Evolutionary conservation across 352 stramenopile genomes (phyloP), one percentile per base, ranked within the genome.

Genomic region (Phytopythium vexans): DNA sequence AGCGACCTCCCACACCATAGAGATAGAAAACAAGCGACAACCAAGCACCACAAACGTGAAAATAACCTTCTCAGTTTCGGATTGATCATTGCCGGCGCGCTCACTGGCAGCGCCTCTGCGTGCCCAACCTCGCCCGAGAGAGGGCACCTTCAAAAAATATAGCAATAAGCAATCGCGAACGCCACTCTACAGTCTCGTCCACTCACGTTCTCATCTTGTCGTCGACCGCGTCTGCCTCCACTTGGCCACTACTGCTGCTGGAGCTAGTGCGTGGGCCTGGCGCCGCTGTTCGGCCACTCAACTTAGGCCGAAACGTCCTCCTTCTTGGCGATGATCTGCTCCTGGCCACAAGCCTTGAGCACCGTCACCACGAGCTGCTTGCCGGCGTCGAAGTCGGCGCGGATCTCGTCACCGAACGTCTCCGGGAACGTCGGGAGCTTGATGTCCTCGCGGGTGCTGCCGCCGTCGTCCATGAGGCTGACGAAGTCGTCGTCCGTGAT

Each of bases 261-360:
- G 36, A 11, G 36, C 33, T 16, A 15, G 9, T 15, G 43, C 27
- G 27, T n/a, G 43, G 21, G 8, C 43, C 9, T 32, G 41, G 41
- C 41, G 49, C 16, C 14, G 34, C 10, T 8, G 11, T 10, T 7
- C 16, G 33, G 46, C 21, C 40, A 10, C n/a, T 35, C 10, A 52
- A 54, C 49, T 83, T 84, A 86, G 21, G 64, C 63, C 44, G 54
- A 66, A 49, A 79, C 74, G 80, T 94, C 85, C 71, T 98, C 92
- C 88, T 98, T 98, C 93, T 99, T 99, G 54, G 89, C 82, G 74
- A 99, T 89, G 66, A 99, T 94, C 82, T 99, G 95, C 84, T 99
- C 96, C 71, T 92, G 97, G 67, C 96, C 97, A 69, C 98, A 98
- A 59, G 97, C 96, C 70, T 92, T 89, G 61, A 99, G 83, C 36